A percentile compares a stretch with the other conserved stretches of the same genome.
Conservation (phyloP, 352 stramenopile species). For the Blastocystis sp. region DNA sequence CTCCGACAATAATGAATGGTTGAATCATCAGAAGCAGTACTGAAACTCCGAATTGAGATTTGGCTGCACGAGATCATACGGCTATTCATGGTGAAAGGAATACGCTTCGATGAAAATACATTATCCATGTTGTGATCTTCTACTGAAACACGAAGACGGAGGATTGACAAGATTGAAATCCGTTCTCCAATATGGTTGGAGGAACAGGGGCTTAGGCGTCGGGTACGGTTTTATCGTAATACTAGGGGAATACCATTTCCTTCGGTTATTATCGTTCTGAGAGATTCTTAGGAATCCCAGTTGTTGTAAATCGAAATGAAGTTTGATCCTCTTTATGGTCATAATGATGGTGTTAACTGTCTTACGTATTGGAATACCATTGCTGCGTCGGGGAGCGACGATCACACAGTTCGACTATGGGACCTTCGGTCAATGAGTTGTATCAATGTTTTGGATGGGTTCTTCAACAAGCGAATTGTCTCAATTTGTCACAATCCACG, state of each 20-base stretch:
- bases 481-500: slow-evolving; percentile 32
- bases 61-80: slow-evolving; percentile 2
- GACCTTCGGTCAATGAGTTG: background rate
- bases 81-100: background rate
- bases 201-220: background rate
- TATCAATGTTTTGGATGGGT: background rate
- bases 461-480: slow-evolving; percentile 8
- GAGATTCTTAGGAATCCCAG: too few species aligned
- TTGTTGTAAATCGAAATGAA: slow-evolving; percentile 1
- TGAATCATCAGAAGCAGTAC: slow-evolving; percentile 26
- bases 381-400: slow-evolving; percentile 19
- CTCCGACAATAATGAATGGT: slow-evolving; percentile 1
- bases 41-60: slow-evolving; percentile 34
- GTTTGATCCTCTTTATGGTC: slow-evolving; percentile 20
- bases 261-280: background rate
- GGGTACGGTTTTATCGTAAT: background rate
- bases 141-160: background rate
- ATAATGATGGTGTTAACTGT: slow-evolving; percentile 31
- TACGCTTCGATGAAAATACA: background rate
- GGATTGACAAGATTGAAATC: background rate
- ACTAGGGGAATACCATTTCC: background rate
- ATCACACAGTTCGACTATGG: slow-evolving; percentile 38
- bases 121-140: background rate
- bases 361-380: slow-evolving; percentile 53
- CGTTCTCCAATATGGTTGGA: background rate